Evolutionary conservation across 352 stramenopile genomes (phyloP).

Genomic region (Phytophthora quininea): DNA sequence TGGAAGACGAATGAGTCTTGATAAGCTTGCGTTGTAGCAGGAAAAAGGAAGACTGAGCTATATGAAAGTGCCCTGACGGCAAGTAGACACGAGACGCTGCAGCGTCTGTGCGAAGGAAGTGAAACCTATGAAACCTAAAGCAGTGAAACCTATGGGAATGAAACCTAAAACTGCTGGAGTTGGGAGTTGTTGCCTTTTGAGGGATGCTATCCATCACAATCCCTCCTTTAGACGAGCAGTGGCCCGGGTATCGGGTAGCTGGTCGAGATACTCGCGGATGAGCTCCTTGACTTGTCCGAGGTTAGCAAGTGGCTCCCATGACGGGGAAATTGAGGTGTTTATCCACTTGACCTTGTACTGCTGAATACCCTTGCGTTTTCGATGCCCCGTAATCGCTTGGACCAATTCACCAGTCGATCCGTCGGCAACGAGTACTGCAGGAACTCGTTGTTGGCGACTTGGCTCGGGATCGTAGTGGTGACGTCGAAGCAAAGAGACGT

Average conservation of each 20-base stretch:
- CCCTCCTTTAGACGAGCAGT: neutral
- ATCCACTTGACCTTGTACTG: slow-evolving; percentile 13
- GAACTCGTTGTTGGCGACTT: slow-evolving; percentile 2
- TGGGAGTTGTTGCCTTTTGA: no score
- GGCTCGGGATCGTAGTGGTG: neutral
- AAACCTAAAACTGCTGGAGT: no score
- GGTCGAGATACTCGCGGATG: slow-evolving; percentile 7
- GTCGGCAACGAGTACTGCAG: slow-evolving; percentile 7
- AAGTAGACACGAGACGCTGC: no score
- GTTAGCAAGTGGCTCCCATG: slow-evolving; percentile 5
- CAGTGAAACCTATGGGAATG: no score
- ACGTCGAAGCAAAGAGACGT: neutral
- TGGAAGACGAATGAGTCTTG: no score
- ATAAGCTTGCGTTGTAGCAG: no score
- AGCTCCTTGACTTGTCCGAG: neutral
- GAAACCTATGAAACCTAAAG: no score
- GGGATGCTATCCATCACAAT: neutral
- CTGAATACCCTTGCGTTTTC: slow-evolving; percentile 5
- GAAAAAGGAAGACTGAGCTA: no score
- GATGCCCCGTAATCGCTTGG: neutral
- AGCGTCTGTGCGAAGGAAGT: no score
- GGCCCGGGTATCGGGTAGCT: neutral
- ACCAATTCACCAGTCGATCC: slow-evolving; percentile 9
- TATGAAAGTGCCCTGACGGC: no score
- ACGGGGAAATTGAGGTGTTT: neutral